Conservation (phyloP, 768 basidiomycete genomes). For the Chalciporus pseudorubinellus region DNA sequence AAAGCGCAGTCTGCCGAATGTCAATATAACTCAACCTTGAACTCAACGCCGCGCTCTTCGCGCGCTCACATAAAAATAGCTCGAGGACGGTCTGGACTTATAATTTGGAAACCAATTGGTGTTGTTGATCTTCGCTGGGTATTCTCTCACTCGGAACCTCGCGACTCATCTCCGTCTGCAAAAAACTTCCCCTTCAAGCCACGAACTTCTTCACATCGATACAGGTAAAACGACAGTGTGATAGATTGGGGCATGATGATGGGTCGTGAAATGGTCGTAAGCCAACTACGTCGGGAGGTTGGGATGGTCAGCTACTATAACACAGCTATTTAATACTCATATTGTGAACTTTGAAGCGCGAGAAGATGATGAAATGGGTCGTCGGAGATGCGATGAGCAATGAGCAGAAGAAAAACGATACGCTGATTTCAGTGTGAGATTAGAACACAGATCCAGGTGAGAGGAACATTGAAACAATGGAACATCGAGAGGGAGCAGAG, state of each 20-base stretch:
- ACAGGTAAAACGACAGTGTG: not conserved
- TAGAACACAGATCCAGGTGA: not conserved
- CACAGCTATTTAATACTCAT: conserved; percentile 19
- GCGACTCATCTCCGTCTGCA: conserved; percentile 14
- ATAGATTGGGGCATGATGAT: conserved; percentile 18
- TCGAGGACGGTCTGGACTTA: no score
- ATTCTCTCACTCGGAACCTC: no score
- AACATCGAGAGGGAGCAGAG: conserved; percentile 6
- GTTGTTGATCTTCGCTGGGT: no score
- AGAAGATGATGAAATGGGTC: conserved; percentile 4
- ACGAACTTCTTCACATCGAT: not conserved
- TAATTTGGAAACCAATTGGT: no score
- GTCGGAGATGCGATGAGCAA: conserved; percentile 11
- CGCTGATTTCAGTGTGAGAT: conserved; percentile 10
- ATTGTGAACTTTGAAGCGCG: not conserved
- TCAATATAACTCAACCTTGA: no score
- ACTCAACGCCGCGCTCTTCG: no score
- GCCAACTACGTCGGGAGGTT: conserved; percentile 16
- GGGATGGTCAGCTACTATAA: conserved; percentile 12
- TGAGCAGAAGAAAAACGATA: conserved; percentile 7
- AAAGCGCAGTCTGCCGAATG: conserved; percentile 3
- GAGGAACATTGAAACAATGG: not conserved
- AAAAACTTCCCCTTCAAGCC: no score
- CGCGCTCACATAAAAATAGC: no score
- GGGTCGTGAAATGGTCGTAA: conserved; percentile 21